phyloP scores from a whole-genome alignment of 2,329 filamentous ascomycete species.

The Pseudopithomyces chartarum region DNA sequence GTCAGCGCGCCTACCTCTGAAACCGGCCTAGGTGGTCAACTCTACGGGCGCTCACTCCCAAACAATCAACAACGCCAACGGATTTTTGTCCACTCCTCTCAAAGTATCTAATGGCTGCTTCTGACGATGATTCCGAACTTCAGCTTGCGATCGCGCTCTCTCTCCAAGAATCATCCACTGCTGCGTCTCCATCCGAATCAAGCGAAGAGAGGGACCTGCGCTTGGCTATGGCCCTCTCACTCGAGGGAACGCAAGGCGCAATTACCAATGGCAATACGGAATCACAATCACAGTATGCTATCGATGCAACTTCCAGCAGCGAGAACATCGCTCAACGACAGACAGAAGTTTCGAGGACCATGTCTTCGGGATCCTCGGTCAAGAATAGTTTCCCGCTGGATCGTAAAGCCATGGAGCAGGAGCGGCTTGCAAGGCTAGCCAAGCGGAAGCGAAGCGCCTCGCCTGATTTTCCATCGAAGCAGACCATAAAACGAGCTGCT shows the following conservation, averaged over 20 bases:
- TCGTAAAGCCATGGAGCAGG: conserved; percentile 83
- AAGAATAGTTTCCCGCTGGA: conserved; percentile 63
- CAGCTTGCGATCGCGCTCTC: conserved; percentile 34
- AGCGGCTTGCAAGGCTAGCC: conserved; percentile 71
- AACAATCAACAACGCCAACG: conserved; percentile 3
- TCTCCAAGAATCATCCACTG: conserved; percentile 13
- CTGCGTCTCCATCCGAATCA: conserved; percentile 14
- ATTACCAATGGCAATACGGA: background rate
- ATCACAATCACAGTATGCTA: conserved; percentile 7
- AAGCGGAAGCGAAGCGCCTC: conserved; percentile 64
- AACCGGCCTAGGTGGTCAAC: background rate
- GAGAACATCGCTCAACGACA: conserved; percentile 5
- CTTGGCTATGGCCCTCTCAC: conserved; percentile 35
- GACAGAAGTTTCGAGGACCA: background rate
- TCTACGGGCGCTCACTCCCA: background rate
- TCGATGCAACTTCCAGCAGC: background rate
- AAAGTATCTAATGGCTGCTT: conserved; percentile 24
- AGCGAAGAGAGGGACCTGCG: conserved; percentile 31
- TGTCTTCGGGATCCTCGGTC: background rate
- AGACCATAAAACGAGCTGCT: conserved; percentile 2
- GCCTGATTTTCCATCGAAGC: conserved; percentile 38
- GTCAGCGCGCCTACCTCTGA: conserved; percentile 20
- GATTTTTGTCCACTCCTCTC: background rate
- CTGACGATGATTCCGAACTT: conserved; percentile 35
- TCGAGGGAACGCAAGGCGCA: conserved; percentile 14